These are phyloP conservation scores for Apostasia shenzhenica DNA, from an alignment of 106 monocot genomes.

Conservation along the genomic window DNA sequence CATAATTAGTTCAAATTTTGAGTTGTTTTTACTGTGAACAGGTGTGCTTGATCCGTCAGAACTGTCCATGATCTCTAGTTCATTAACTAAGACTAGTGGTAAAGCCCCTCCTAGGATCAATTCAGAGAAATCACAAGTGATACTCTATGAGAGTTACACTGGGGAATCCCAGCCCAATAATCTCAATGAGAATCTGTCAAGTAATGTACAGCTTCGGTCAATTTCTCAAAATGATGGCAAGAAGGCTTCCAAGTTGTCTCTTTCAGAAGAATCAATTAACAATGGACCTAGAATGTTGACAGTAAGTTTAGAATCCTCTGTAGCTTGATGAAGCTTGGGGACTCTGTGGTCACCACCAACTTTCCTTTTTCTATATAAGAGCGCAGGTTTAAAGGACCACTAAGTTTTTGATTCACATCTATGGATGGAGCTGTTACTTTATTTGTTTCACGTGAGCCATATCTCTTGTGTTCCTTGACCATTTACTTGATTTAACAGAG, in stretches of 20 bases:
- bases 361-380: too few species aligned
- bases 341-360: too few species aligned
- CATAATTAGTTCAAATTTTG: not conserved
- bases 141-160: conserved; percentile 2
- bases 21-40: conserved; percentile 16
- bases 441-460: too few species aligned
- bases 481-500: not conserved
- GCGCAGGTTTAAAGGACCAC: too few species aligned
- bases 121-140: conserved; percentile 26
- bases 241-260: conserved; percentile 19
- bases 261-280: conserved; percentile 14
- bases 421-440: too few species aligned
- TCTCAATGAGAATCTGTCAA: conserved; percentile 2
- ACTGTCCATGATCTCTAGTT: conserved; percentile 46
- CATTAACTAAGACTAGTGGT: conserved; percentile 15
- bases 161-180: conserved; percentile 11
- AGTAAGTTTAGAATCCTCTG: conserved; percentile 18
- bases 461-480: too few species aligned
- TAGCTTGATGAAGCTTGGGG: too few species aligned
- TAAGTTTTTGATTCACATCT: too few species aligned
- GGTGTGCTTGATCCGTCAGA: conserved; percentile 69
- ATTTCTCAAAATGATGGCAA: conserved; percentile 16
- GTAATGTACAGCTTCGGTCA: conserved; percentile 1
- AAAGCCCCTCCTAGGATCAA: not conserved
- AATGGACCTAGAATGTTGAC: conserved; percentile 6